Evolutionary conservation across 140 eudicot species (phyloP), one percentile per base, ranked within the genome.

Genomic region (Stevia rebaudiana): DNA sequence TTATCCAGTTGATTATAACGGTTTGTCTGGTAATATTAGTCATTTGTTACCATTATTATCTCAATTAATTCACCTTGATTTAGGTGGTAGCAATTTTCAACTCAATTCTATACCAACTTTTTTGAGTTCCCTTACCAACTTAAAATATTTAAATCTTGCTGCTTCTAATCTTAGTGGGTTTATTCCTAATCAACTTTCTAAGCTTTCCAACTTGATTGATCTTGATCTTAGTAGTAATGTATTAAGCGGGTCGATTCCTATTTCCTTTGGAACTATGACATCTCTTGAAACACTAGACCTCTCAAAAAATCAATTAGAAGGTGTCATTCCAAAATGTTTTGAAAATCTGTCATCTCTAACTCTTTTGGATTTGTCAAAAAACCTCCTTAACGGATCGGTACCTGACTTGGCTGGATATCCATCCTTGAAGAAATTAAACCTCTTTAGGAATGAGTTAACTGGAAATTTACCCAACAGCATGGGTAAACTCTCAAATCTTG

Each of bases 61-160:
- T 41, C 48, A 70, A 6, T 70, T 81, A 57, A 62, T 6, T 7
- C 16, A 63, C 31, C 58, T 80, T 61, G 62, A 76, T 39, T 63
- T 80, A 8, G 56, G 68, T 22, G 30, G 37, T 1, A 59, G 21
- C 46, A 51, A 74, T 67, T 69, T 77, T 60, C 71, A 46, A 8
- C 6, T 3, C 8, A 63, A 39, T 56, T 21, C 24, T 25, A 58
- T 82, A 17, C 88, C 84, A 16, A 19, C 16, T 18, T 65, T 68
- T 49, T 59, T 82, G 48, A 75, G 80, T 75, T 78, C 84, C 18
- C 44, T 82, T n/a, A 0, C 51, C 43, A 76, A 28, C 16, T 61
- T 82, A 35, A 12, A n/a, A 3, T 10, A 63, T 60, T 64, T 82
- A 36, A 37, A 56, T 10, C 50, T 82, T 8, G 39, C 50, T 0